Conservation (phyloP, 2,329 filamentous ascomycete species). For the Zelopaecilomyces penicillatus region DNA sequence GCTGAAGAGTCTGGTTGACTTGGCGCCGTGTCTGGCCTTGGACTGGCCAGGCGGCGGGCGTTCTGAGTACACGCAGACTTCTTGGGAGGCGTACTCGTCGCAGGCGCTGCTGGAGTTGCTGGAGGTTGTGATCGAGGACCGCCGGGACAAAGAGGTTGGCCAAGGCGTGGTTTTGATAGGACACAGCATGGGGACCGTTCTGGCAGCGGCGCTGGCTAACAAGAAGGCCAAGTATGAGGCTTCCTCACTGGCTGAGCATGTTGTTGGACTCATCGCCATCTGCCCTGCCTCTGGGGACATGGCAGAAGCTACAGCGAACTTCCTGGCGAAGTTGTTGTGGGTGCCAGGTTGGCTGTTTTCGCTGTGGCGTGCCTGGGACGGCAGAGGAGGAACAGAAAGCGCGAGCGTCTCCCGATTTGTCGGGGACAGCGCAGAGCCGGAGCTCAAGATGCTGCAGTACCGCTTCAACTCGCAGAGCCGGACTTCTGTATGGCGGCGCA, state of each 20-base stretch:
- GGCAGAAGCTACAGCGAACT: conserved; percentile 32
- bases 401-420: conserved; percentile 72
- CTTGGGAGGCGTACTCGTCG: conserved; percentile 72
- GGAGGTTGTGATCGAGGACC: conserved; percentile 62
- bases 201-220: conserved; percentile 62
- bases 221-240: conserved; percentile 33
- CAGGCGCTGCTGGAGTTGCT: conserved; percentile 69
- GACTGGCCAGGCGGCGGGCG: conserved; percentile 86
- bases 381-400: conserved; percentile 69
- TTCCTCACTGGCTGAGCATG: conserved; percentile 47
- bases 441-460: conserved; percentile 59
- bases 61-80: conserved; percentile 62
- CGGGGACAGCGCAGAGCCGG: conserved; percentile 54
- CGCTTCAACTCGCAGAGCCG: conserved; percentile 76
- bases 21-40: conserved; percentile 72
- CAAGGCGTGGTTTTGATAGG: conserved; percentile 75
- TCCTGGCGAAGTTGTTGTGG: conserved; percentile 51
- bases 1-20: conserved; percentile 70
- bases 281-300: conserved; percentile 66
- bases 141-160: conserved; percentile 54
- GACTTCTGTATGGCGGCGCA: conserved; percentile 73
- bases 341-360: conserved; percentile 68
- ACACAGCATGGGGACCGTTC: conserved; percentile 82
- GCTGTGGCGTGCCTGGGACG: conserved; percentile 68
- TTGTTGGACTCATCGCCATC: conserved; percentile 71